Conservation (phyloP, 2,329 filamentous ascomycete genomes). For the Phaeosphaeria sp. region DNA sequence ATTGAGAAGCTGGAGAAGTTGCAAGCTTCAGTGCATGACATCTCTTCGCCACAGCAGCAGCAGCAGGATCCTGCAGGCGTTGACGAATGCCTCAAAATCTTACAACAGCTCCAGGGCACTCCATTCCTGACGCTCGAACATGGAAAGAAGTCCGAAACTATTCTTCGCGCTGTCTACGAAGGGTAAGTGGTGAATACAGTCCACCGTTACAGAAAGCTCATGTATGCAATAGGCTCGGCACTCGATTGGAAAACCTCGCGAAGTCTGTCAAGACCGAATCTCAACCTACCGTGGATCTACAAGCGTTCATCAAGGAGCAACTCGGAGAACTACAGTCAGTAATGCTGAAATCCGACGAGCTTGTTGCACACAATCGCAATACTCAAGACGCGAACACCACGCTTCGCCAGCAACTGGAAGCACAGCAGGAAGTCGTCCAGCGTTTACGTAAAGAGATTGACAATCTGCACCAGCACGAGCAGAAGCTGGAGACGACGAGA, state of each 20-base stretch:
- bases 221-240: conserved; percentile 18
- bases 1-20: conserved; percentile 21
- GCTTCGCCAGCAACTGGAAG: conserved; percentile 23
- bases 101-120: conserved; percentile 23
- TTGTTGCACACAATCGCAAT: conserved; percentile 18
- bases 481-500: conserved; percentile 11
- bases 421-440: conserved; percentile 17
- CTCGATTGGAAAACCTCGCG: conserved; percentile 20
- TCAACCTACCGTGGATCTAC: conserved; percentile 10
- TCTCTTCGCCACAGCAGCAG: conserved; percentile 1
- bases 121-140: conserved; percentile 29
- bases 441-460: conserved; percentile 18
- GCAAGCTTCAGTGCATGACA: conserved; percentile 13
- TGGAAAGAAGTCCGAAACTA: conserved; percentile 27
- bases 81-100: conserved; percentile 23
- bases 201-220: conserved; percentile 8
- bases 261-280: conserved; percentile 1
- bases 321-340: conserved; percentile 21
- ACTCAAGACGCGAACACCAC: conserved; percentile 17
- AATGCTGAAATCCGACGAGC: conserved; percentile 28
- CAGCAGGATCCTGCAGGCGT: conserved; percentile 3
- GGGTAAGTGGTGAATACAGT: conserved; percentile 19
- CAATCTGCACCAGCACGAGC: conserved; percentile 14
- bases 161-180: conserved; percentile 29
- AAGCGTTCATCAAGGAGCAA: conserved; percentile 19